Evolutionary conservation across 345 rosid genomes (phyloP).

Genomic region (Syzygium aromaticum): DNA sequence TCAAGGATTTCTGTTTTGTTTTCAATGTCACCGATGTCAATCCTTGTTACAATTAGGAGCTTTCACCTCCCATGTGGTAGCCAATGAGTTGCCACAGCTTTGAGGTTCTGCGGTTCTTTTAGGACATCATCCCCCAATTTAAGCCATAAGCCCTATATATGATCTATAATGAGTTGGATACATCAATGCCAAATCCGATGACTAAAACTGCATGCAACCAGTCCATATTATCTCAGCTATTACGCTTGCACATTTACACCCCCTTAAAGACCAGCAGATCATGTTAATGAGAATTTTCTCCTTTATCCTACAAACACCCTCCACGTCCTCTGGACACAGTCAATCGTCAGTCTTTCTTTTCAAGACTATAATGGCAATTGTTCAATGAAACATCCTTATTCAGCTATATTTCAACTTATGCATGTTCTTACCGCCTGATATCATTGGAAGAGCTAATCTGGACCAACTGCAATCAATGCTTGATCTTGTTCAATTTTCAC

Average conservation of each 20-base stretch:
- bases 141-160: background rate
- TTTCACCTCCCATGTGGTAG: background rate
- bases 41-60: background rate
- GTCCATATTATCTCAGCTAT: background rate
- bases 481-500: background rate
- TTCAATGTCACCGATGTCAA: background rate
- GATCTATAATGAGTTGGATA: background rate
- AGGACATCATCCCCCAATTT: background rate
- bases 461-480: background rate
- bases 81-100: background rate
- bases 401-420: background rate
- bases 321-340: background rate
- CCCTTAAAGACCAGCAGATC: background rate
- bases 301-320: background rate
- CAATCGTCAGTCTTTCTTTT: background rate
- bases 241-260: background rate
- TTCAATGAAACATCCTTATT: background rate
- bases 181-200: background rate
- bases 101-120: background rate
- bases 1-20: background rate
- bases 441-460: background rate
- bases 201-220: background rate
- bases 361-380: background rate
- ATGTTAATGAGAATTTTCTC: background rate
- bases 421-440: background rate